phyloP scores from a whole-genome alignment of 2,329 filamentous ascomycete genomes.

The Scedosporium apiospermum region DNA sequence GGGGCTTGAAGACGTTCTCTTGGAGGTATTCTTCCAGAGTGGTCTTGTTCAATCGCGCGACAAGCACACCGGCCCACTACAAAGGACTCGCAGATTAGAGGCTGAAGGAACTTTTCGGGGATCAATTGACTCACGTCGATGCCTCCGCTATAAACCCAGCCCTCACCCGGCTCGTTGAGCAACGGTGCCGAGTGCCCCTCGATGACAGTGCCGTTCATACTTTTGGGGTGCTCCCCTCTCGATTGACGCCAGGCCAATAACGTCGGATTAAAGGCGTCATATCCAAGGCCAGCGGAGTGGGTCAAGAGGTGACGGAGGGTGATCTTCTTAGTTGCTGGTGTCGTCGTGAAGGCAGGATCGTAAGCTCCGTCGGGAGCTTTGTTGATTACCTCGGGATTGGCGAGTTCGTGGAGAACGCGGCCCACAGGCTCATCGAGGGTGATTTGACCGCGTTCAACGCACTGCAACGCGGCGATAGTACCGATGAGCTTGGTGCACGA shows the following conservation, averaged over 20 bases:
- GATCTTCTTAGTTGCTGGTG: neutral
- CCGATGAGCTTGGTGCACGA: neutral
- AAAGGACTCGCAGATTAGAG: neutral
- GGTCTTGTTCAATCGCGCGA: constrained; percentile 1
- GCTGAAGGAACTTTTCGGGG: neutral
- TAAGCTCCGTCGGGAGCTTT: neutral
- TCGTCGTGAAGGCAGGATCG: neutral
- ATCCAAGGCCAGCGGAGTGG: constrained; percentile 2
- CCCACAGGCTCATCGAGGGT: neutral
- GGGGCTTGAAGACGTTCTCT: neutral
- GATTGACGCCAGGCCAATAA: constrained; percentile 3
- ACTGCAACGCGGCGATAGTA: neutral
- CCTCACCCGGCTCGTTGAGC: constrained; percentile 5
- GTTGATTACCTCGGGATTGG: neutral
- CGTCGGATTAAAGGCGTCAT: neutral
- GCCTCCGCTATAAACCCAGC: constrained; percentile 5
- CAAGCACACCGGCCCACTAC: neutral
- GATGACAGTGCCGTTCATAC: neutral
- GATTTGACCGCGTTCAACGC: neutral
- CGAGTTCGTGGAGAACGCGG: neutral
- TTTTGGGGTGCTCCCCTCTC: neutral
- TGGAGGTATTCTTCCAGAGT: neutral
- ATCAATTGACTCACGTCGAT: constrained; percentile 1
- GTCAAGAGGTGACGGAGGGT: constrained; percentile 7
- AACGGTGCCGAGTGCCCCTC: neutral